Evolutionary conservation across 495 filamentous ascomycete genomes (phyloP).

Genomic region (Neurospora hispaniola): DNA sequence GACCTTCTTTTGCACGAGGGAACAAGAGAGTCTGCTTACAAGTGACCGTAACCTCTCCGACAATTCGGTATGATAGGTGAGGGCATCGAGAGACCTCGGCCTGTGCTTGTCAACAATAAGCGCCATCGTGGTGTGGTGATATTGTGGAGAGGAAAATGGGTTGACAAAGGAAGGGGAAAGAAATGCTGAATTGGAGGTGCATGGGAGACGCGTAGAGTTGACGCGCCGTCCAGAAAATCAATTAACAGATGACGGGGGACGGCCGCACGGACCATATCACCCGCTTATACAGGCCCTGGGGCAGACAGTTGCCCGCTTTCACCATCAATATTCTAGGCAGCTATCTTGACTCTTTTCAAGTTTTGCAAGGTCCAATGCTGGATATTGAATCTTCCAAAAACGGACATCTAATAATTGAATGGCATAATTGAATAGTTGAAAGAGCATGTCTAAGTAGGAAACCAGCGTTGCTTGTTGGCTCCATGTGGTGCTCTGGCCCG

Average conservation of each 20-base stretch:
- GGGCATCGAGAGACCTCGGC: conserved; percentile 73
- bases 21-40: conserved; percentile 39
- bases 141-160: background rate
- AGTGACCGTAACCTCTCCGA: conserved; percentile 80
- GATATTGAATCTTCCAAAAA: background rate
- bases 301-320: background rate
- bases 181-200: background rate
- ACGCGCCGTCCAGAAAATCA: conserved; percentile 8
- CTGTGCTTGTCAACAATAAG: conserved; percentile 93
- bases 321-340: background rate
- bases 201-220: conserved; percentile 13
- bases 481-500: background rate
- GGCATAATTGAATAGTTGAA: background rate
- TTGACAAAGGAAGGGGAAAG: background rate
- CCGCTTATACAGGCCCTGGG: background rate
- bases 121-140: conserved; percentile 28
- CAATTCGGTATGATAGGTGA: conserved; percentile 82
- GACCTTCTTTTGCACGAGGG: background rate
- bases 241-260: conserved; percentile 2
- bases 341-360: background rate
- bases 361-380: background rate
- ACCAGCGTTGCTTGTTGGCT: background rate
- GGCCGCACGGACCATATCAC: conserved; percentile 10
- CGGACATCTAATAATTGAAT: background rate
- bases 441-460: background rate